phyloP scores from a whole-genome alignment of 169 alveolate species.

The Plasmodium sp. region DNA sequence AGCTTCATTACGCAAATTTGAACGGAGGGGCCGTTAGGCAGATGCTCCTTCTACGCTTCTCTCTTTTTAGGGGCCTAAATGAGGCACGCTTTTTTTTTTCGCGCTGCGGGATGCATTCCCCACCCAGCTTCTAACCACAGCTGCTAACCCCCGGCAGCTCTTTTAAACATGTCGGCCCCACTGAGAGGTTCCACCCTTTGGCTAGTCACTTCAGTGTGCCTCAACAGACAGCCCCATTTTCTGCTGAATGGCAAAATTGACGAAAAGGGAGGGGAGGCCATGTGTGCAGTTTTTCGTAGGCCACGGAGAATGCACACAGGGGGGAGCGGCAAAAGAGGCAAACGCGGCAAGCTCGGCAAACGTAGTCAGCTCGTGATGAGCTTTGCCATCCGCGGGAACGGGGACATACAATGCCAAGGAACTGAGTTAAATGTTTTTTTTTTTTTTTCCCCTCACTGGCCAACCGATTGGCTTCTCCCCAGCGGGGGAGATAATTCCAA shows the following conservation, averaged over 20 bases:
- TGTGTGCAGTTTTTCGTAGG: background rate
- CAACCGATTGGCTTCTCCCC: background rate
- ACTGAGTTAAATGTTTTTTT: too few species aligned
- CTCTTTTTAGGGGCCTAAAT: background rate
- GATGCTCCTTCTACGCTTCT: background rate
- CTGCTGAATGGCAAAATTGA: background rate
- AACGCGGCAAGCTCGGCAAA: background rate
- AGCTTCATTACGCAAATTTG: background rate
- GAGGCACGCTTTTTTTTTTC: background rate
- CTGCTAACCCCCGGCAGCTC: background rate
- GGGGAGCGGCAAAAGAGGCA: background rate
- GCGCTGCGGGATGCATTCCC: background rate
- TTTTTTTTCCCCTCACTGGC: background rate
- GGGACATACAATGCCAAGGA: background rate
- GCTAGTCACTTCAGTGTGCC: background rate
- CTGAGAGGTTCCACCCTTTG: background rate
- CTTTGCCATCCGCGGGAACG: background rate
- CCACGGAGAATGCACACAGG: background rate
- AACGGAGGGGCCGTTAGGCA: background rate
- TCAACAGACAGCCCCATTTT: background rate
- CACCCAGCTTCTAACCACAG: too few species aligned
- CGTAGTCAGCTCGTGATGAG: background rate
- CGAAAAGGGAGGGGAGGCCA: background rate
- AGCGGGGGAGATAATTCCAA: background rate
- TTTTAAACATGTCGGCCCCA: background rate